Conservation (phyloP, 2,329 filamentous ascomycete species). For the Rhexocercosporidium sp. region DNA sequence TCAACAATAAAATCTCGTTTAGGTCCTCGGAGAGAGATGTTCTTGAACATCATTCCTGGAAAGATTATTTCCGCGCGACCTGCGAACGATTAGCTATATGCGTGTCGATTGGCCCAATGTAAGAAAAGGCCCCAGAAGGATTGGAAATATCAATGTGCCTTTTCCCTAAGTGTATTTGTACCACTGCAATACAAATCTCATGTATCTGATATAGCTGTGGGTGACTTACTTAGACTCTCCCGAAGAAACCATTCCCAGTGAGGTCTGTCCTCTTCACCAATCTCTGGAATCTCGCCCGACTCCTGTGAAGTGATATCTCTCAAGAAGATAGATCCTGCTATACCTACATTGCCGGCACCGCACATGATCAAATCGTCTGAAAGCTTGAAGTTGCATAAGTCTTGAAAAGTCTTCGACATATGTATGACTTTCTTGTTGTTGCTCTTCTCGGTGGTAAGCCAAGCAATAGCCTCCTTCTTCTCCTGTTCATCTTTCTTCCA, state of each 20-base stretch:
- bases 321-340: conserved; percentile 63
- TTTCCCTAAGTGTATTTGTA: too few relatives aligned
- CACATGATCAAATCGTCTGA: conserved; percentile 71
- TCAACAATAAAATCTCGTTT: conserved; percentile 66
- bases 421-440: conserved; percentile 71
- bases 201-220: not conserved
- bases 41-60: conserved; percentile 73
- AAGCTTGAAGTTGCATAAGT: conserved; percentile 73
- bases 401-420: conserved; percentile 75
- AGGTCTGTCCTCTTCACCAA: conserved; percentile 44
- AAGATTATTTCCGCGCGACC: conserved; percentile 71
- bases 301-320: conserved; percentile 57
- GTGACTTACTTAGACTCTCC: conserved; percentile 46
- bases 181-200: too few relatives aligned
- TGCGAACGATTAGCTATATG: conserved; percentile 41
- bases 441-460: conserved; percentile 61
- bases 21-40: conserved; percentile 53
- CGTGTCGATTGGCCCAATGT: not conserved
- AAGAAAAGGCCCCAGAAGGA: too few relatives aligned
- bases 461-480: conserved; percentile 58
- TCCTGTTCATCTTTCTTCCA: conserved; percentile 44
- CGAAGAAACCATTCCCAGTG: conserved; percentile 56
- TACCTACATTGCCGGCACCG: conserved; percentile 54
- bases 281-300: conserved; percentile 35
- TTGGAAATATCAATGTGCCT: too few relatives aligned